Conservation (phyloP, 345 rosid species). For the Salix koriyanagi region DNA sequence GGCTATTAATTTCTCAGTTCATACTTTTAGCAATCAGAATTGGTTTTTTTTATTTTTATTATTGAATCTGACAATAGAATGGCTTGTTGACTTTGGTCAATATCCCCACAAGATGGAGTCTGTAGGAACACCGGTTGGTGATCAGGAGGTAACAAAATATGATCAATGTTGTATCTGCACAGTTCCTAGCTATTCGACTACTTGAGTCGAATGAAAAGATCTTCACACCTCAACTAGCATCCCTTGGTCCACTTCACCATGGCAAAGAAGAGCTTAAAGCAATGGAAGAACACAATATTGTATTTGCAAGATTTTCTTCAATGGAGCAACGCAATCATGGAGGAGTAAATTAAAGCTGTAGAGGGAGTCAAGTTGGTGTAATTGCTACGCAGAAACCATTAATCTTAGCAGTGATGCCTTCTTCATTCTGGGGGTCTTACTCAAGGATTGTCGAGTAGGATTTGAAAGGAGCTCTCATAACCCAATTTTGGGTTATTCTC, state of each 20-base stretch:
- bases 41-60: too few relatives aligned
- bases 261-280: background rate
- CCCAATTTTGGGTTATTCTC: too few relatives aligned
- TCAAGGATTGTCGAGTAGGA: background rate
- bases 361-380: background rate
- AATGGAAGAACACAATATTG: slow-evolving; percentile 15
- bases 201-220: background rate
- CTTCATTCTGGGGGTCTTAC: slow-evolving; percentile 2
- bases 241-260: background rate
- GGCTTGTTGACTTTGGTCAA: background rate
- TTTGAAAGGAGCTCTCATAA: background rate
- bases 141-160: background rate
- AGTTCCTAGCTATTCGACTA: background rate
- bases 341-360: background rate
- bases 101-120: background rate
- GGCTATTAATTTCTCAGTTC: too few relatives aligned
- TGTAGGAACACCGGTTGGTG: background rate
- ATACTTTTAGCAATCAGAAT: too few relatives aligned
- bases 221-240: background rate
- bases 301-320: background rate
- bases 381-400: background rate
- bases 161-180: slow-evolving; percentile 10
- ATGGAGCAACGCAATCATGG: background rate
- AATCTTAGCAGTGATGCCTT: background rate
- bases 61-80: background rate